Evolutionary conservation across 2,329 filamentous ascomycete genomes (phyloP), one percentile per base, ranked within the genome.

Genomic region (Pestalotiopsis sp.): DNA sequence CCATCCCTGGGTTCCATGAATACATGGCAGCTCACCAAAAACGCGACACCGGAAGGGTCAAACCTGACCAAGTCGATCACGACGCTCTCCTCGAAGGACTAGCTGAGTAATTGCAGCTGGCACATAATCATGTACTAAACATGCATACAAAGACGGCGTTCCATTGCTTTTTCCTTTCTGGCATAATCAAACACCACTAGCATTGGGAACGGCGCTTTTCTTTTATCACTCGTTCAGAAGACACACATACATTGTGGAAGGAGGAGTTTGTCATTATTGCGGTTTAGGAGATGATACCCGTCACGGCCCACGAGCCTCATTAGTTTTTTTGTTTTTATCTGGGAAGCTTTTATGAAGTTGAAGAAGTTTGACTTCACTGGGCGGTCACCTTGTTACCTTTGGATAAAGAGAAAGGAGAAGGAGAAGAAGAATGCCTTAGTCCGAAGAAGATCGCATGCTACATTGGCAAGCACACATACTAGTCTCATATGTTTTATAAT

Each of bases 1-100:
- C 88, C 0, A 91, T 96, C 57, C 88, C 91, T 0, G 92, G 93
- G 0, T 91, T 95, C 71, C 84, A 88, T 30, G 83, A 87, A 66
- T 88, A 86, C 71, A 83, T 84, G 78, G 80, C 82, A 2, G 79
- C 79, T 74, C 86, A 80, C 78, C 87, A 78, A 74, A 86, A 80
- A 77, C 83, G 78, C 44, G 81, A 87, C 1, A 85, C 88, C 2
- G 83, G 85, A 44, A 85, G 85, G 68, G 86, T 92, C 11, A 84
- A 86, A 17, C 82, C 90, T 0, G 84, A 87, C 30, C 79, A 78
- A 1, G 77, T 92, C 24, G 89, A 92, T 74, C 82, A 83, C 44
- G 85, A 88, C 56, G 87, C 89, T 9, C 75, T 94, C 72, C 82
- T 81, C 69, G 89, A 92, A 73, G 87, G 82, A 60, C 78, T 93